A percentile compares a stretch with the other conserved stretches of the same genome.
Conservation (phyloP, 2,329 filamentous ascomycete genomes). For the Exophiala lecanii-corni region DNA sequence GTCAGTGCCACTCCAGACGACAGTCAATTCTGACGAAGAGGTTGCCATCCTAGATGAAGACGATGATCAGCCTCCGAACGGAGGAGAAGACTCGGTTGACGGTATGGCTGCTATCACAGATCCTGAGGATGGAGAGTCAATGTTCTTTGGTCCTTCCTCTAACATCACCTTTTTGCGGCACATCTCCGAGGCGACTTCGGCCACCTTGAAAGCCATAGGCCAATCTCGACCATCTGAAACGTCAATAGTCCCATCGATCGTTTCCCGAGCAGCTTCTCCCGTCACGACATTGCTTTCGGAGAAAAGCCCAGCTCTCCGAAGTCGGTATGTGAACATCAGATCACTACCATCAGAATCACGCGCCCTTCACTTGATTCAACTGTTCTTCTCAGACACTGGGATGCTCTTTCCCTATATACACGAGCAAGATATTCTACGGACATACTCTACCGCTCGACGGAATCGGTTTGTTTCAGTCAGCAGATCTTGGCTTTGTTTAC, state of each 20-base stretch:
- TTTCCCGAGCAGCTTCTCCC: constrained; percentile 18
- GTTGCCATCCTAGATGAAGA: constrained; percentile 18
- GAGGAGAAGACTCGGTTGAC: constrained; percentile 30
- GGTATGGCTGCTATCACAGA: constrained; percentile 36
- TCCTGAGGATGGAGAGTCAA: constrained; percentile 35
- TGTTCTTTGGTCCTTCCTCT: constrained; percentile 33
- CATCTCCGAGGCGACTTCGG: constrained; percentile 19
- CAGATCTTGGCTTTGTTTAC: constrained; percentile 31
- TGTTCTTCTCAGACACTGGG: constrained; percentile 35
- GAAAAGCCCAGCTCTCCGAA: constrained; percentile 11
- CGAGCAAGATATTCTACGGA: constrained; percentile 26
- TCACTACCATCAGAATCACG: constrained; percentile 15
- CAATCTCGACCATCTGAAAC: constrained; percentile 16
- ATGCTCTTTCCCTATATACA: constrained; percentile 32
- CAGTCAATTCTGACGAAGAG: constrained; percentile 12
- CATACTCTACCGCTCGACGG: constrained; percentile 26
- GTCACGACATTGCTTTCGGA: constrained; percentile 16
- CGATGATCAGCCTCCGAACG: constrained; percentile 10
- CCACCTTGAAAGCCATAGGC: constrained; percentile 14
- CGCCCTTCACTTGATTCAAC: constrained; percentile 30
- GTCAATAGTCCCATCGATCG: constrained; percentile 11
- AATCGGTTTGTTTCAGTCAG: constrained; percentile 26
- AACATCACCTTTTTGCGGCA: constrained; percentile 20
- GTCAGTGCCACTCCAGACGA: not conserved
- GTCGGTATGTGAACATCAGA: constrained; percentile 15